Conservation (phyloP, 78 protist species). For the Protostelium mycophagum region DNA sequence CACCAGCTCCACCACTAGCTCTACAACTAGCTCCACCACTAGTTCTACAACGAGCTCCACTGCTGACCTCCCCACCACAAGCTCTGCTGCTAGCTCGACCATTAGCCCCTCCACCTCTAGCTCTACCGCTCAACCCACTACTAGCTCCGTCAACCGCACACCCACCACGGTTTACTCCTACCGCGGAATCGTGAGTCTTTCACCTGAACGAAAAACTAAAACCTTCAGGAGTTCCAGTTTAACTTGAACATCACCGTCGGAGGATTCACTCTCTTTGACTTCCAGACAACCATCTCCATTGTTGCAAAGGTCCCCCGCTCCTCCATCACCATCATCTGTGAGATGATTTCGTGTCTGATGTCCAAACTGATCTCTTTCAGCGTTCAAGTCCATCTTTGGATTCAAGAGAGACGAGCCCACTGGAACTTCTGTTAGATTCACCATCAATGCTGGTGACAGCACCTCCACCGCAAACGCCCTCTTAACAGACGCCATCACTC, state of each 20-base stretch:
- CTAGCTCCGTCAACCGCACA: neutral
- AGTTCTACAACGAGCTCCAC: neutral
- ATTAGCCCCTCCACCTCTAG: neutral
- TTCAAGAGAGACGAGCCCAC: neutral
- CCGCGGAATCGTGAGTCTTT: neutral
- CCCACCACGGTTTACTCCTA: neutral
- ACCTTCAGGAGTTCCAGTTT: neutral
- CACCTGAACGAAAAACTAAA: neutral
- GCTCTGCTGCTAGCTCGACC: neutral
- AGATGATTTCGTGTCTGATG: neutral
- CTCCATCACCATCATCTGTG: neutral
- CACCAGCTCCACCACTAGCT: neutral
- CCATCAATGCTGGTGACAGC: neutral
- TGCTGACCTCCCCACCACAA: neutral
- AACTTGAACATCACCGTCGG: too few species aligned
- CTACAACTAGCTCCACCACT: neutral
- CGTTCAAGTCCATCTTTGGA: neutral
- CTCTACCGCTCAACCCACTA: neutral
- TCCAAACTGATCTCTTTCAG: neutral
- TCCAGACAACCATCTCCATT: neutral
- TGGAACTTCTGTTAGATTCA: neutral
- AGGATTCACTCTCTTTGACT: neutral
- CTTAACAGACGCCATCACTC: neutral
- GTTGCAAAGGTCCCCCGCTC: neutral
- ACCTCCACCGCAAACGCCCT: neutral